These are phyloP conservation scores for Prunella vulgaris DNA, from an alignment of 257 asterid genomes.

Conservation along the genomic window DNA sequence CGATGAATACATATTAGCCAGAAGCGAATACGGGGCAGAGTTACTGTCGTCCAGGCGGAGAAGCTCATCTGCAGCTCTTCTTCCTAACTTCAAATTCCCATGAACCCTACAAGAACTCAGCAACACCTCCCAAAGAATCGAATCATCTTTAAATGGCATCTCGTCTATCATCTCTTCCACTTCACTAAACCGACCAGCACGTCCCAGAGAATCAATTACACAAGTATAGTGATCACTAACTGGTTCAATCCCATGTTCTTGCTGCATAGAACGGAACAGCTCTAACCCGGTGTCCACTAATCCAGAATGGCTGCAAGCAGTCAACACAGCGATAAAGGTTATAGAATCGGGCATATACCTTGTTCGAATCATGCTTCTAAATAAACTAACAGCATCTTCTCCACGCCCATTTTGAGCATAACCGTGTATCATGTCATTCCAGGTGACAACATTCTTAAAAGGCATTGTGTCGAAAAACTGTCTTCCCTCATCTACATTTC, in stretches of 20 bases:
- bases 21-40: slow-evolving; percentile 49
- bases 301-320: slow-evolving; percentile 77
- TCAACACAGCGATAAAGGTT: slow-evolving; percentile 56
- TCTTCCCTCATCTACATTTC: slow-evolving; percentile 40
- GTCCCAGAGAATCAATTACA: slow-evolving; percentile 60
- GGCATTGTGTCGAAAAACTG: slow-evolving; percentile 42
- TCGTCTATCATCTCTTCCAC: slow-evolving; percentile 46
- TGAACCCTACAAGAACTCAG: slow-evolving; percentile 68
- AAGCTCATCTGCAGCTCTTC: slow-evolving; percentile 68
- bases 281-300: slow-evolving; percentile 49
- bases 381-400: slow-evolving; percentile 48
- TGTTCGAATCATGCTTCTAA: slow-evolving; percentile 34
- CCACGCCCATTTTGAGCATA: slow-evolving; percentile 61
- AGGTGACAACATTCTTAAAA: slow-evolving; percentile 37
- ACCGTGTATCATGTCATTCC: slow-evolving; percentile 74
- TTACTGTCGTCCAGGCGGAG: slow-evolving; percentile 39
- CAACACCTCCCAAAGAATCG: slow-evolving; percentile 59
- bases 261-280: slow-evolving; percentile 46
- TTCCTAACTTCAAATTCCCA: slow-evolving; percentile 43
- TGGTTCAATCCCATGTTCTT: slow-evolving; percentile 43
- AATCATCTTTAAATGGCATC: slow-evolving; percentile 54
- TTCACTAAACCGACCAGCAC: slow-evolving; percentile 62
- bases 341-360: slow-evolving; percentile 43
- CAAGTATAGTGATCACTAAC: slow-evolving; percentile 64
- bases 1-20: slow-evolving; percentile 65